Evolutionary conservation across 2,329 filamentous ascomycete genomes (phyloP), one percentile per base, ranked within the genome.

Genomic region (Xylariales sp.): DNA sequence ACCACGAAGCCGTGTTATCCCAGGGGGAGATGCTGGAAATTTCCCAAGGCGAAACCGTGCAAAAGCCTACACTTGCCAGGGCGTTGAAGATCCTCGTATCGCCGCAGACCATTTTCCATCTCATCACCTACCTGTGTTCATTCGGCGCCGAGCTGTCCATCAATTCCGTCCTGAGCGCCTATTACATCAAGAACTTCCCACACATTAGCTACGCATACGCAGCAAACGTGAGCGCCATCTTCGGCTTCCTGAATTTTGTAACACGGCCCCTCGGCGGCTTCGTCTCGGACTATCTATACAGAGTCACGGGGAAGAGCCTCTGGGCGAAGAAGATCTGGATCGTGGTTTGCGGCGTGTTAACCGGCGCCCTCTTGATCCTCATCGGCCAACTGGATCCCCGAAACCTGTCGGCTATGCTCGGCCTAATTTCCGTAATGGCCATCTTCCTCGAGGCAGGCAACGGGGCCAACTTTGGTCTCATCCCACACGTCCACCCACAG

Each of bases 371-470:
- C 32, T 81, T 86, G 23, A 85, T 94, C 64, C 78, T 90, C 68
- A 84, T 90, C 74, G 92, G 91, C 28, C 81, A 84, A 1, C 83
- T 89, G 75, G 82, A 96, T 77, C 86, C 92, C 0, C 85, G 89
- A 32, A 76, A 85, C 30, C 78, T 90, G 55, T 80, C 85, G 6
- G 89, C 87, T 2, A 90, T 97, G 85, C 89, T 96, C 64, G 93
- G 92, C 0, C 87, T 97, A 5, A 82, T 97, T 8, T 90, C 90
- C 1, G 86, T 93, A 9, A 86, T 94, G 81, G 93, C 92, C 0
- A 85, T 97, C 77, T 97, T 97, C 82, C 81, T 94, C 50, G 93
- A 97, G 78, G 93, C 91, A 1, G 90, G 90, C 49, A 97, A 97
- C 77, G 94, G 94, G 0, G 90, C 93, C 48, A 96, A 93, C 81